These are phyloP conservation scores for Ashbya aceris DNA, from an alignment of 1,139 yeast genomes.

Conservation along the genomic window DNA sequence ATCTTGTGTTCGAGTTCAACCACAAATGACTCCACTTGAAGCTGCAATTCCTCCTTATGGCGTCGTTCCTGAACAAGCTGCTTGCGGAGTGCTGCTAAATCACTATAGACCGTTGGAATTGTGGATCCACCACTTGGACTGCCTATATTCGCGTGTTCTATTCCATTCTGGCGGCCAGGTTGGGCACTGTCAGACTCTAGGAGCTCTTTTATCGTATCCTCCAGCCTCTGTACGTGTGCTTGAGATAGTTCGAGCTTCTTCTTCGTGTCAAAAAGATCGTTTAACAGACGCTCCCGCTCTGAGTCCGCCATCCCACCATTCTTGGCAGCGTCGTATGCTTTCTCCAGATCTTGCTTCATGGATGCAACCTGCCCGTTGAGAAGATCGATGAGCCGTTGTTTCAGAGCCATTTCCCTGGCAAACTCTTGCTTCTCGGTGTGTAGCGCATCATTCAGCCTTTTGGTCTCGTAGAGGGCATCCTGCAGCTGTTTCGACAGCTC, in stretches of 20 bases:
- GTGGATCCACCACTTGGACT: conserved; percentile 1
- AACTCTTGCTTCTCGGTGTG: conserved; percentile 45
- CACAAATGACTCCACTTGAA: conserved; percentile 62
- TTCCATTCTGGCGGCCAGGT: conserved; percentile 12
- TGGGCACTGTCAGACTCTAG: conserved; percentile 15
- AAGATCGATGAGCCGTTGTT: conserved; percentile 53
- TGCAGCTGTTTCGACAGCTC: conserved; percentile 12
- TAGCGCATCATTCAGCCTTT: conserved; percentile 41
- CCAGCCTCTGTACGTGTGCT: conserved; percentile 35
- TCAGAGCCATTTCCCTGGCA: conserved; percentile 52
- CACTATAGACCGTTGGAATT: conserved; percentile 32
- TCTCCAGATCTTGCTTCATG: conserved; percentile 38
- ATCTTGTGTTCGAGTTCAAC: conserved; percentile 71
- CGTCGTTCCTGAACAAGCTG: conserved; percentile 62
- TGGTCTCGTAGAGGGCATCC: conserved; percentile 31
- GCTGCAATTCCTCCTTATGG: conserved; percentile 61
- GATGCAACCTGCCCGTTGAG: conserved; percentile 47
- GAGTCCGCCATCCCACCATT: conserved; percentile 34
- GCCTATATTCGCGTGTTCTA: conserved; percentile 20
- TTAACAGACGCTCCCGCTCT: conserved; percentile 14
- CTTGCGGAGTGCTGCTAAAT: conserved; percentile 54
- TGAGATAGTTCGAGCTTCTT: conserved; percentile 44
- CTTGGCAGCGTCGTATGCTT: conserved; percentile 38
- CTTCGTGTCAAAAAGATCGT: conserved; percentile 33
- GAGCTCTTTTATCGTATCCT: conserved; percentile 35